A percentile compares a stretch with the other conserved stretches of the same genome.
Conservation (phyloP, 805 yeast genomes). For the Blastobotrys terrestris region DNA sequence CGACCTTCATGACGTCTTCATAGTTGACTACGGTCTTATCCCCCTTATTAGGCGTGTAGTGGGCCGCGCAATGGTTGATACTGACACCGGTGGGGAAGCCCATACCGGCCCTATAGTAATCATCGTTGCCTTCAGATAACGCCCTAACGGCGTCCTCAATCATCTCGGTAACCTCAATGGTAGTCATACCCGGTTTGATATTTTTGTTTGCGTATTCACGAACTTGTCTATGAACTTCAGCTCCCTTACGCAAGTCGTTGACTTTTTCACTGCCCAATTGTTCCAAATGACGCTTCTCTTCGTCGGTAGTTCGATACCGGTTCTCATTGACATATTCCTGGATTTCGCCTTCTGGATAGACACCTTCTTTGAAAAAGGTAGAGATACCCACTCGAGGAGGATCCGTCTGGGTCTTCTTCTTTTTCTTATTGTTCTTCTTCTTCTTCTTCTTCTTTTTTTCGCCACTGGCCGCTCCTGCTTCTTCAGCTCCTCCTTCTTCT, state of each 20-base stretch:
- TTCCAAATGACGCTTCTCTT: slow-evolving; percentile 76
- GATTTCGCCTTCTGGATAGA: slow-evolving; percentile 86
- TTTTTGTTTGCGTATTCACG: slow-evolving; percentile 68
- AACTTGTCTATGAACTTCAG: slow-evolving; percentile 91
- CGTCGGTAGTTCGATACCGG: slow-evolving; percentile 71
- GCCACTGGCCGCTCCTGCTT: slow-evolving; percentile 21
- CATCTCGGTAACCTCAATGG: slow-evolving; percentile 82
- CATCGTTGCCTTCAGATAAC: slow-evolving; percentile 58
- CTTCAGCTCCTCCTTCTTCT: no score
- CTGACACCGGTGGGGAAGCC: slow-evolving; percentile 99
- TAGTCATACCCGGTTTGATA: slow-evolving; percentile 86
- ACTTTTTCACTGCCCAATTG: slow-evolving; percentile 53
- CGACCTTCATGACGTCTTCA: slow-evolving; percentile 95
- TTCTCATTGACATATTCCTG: slow-evolving; percentile 67
- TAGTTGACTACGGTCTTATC: slow-evolving; percentile 74
- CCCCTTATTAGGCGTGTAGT: slow-evolving; percentile 94
- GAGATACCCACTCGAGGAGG: slow-evolving; percentile 58
- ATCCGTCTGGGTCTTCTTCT: slow-evolving; percentile 44
- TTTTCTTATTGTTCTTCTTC: slow-evolving; percentile 39
- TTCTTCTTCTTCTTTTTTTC: slow-evolving; percentile 44
- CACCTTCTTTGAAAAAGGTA: slow-evolving; percentile 59
- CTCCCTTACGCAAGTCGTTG: slow-evolving; percentile 91
- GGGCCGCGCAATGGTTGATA: slow-evolving; percentile 92
- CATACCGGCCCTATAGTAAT: slow-evolving; percentile 69
- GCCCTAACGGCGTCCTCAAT: slow-evolving; percentile 81